A percentile compares a stretch with the other conserved stretches of the same genome.
Evolutionary conservation across 2,329 filamentous ascomycete genomes (phyloP).

Genomic region (Camillea tinctor): DNA sequence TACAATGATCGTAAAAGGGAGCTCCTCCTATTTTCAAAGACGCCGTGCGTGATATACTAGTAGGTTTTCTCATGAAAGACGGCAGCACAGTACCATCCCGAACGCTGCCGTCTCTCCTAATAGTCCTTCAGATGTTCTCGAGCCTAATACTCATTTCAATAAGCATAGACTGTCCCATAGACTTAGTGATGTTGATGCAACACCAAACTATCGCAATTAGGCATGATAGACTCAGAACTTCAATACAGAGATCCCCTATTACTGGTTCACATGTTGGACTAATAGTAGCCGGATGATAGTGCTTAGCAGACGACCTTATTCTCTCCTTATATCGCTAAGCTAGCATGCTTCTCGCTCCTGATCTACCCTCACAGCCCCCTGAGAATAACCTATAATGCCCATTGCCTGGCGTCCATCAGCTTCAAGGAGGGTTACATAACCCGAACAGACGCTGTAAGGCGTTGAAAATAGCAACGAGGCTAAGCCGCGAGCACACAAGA

Average conservation of each 20-base stretch:
- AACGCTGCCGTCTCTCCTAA: background rate
- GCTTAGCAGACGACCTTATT: background rate
- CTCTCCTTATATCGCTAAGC: background rate
- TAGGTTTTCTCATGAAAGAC: background rate
- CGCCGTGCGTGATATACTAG: background rate
- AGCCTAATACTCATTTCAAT: background rate
- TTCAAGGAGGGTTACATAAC: background rate
- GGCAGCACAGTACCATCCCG: background rate
- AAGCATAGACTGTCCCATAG: background rate
- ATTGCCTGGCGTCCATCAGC: background rate
- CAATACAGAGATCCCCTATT: background rate
- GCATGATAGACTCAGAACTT: background rate
- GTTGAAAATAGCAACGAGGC: background rate
- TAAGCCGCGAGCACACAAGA: background rate
- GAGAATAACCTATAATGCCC: background rate
- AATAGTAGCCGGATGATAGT: background rate
- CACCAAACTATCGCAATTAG: background rate
- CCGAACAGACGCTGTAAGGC: background rate
- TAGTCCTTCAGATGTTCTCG: background rate
- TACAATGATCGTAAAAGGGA: background rate
- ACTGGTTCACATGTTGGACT: background rate
- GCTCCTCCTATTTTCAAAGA: background rate
- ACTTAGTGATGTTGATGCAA: background rate
- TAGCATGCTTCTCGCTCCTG: background rate
- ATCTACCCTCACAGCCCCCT: background rate